phyloP scores from a whole-genome alignment of 176 grass and related monocot species.

The Rhipidocladum racemiflorum region DNA sequence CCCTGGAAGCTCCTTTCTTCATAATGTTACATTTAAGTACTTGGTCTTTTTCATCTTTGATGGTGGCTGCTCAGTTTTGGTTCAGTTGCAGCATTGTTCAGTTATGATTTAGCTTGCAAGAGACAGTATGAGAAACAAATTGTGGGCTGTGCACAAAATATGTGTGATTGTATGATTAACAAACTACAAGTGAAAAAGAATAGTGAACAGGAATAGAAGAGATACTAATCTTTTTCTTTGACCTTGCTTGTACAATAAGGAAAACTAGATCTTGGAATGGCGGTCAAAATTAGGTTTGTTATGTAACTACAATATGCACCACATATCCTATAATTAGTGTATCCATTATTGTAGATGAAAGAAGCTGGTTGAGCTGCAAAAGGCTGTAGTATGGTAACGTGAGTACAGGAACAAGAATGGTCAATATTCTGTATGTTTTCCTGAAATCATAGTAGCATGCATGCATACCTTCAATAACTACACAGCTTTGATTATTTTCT shows the following conservation, averaged over 20 bases:
- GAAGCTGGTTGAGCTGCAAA: not conserved
- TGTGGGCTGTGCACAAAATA: not conserved
- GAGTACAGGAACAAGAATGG: not conserved
- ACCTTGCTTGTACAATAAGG: not conserved
- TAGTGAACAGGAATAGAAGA: not conserved
- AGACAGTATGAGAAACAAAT: too few relatives aligned
- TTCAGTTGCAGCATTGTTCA: not conserved
- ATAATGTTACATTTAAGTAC: not conserved
- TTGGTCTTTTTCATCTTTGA: not conserved
- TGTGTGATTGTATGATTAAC: not conserved
- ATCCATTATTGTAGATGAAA: not conserved
- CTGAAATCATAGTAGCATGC: not conserved
- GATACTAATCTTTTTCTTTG: not conserved
- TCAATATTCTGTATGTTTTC: not conserved
- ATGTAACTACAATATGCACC: not conserved
- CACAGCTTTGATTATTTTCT: not conserved
- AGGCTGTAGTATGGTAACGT: not conserved
- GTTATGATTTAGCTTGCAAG: not conserved
- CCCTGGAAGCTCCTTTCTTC: not conserved
- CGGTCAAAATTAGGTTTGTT: not conserved
- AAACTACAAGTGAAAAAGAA: not conserved
- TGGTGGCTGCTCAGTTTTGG: not conserved
- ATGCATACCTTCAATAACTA: not conserved
- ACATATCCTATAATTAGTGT: not conserved
- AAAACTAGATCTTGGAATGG: constrained; percentile 11